phyloP scores from a whole-genome alignment of 2,329 filamentous ascomycete genomes.

The Pseudogymnoascus sp. region DNA sequence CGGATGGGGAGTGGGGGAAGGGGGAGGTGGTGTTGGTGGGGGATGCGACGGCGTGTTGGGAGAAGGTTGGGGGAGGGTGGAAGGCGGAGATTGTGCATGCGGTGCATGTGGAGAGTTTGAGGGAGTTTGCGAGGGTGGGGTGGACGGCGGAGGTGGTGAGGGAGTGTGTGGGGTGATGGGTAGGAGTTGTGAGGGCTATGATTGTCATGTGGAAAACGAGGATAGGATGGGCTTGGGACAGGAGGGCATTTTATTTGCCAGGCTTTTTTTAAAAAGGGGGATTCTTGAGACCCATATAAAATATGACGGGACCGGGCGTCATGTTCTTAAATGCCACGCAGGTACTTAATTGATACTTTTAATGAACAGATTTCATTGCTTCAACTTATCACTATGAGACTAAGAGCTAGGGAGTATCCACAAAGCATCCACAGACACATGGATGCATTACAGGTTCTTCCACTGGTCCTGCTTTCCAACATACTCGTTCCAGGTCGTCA shows the following conservation, averaged over 20 bases:
- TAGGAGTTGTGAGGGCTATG: neutral
- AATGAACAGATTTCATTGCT: neutral
- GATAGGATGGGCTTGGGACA: neutral
- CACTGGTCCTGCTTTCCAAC: conserved; percentile 21
- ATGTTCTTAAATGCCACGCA: neutral
- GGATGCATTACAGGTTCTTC: neutral
- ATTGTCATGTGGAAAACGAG: neutral
- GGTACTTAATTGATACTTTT: neutral
- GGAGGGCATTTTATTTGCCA: neutral
- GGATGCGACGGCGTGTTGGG: conserved; percentile 41
- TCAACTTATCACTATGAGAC: neutral
- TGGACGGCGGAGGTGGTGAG: conserved; percentile 32
- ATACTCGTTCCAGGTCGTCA: conserved; percentile 38
- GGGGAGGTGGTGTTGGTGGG: conserved; percentile 35
- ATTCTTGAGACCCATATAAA: neutral
- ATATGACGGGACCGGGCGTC: neutral
- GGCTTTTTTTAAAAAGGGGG: neutral
- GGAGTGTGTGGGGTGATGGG: conserved; percentile 12
- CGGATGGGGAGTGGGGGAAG: conserved; percentile 28
- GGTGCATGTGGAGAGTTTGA: conserved; percentile 37
- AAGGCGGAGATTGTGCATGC: conserved; percentile 40
- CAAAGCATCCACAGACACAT: neutral
- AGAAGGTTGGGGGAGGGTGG: conserved; percentile 30
- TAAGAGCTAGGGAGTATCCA: neutral
- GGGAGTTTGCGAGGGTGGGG: conserved; percentile 39